A percentile compares a stretch with the other conserved stretches of the same genome.
These are phyloP conservation scores for Gaeumannomyces tritici DNA, from an alignment of 2,329 filamentous ascomycete species.

Conservation along the genomic window DNA sequence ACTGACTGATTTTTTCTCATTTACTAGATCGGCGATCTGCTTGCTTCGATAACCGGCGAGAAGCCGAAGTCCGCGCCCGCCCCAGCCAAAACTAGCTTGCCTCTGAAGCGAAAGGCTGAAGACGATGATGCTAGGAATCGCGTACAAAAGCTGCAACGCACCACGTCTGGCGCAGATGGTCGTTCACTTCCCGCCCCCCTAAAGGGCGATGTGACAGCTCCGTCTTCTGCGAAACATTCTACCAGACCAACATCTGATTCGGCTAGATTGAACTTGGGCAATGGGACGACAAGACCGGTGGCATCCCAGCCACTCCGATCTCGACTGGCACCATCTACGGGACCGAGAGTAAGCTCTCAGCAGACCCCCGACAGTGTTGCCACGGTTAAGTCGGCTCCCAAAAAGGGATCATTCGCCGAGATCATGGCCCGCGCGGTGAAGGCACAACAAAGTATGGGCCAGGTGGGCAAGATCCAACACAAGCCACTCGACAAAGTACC, in stretches of 20 bases:
- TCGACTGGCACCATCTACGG: neutral
- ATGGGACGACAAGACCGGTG: neutral
- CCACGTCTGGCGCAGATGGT: conserved; percentile 13
- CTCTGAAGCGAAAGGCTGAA: conserved; percentile 49
- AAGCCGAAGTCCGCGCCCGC: conserved; percentile 29
- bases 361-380: conserved; percentile 8
- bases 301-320: neutral
- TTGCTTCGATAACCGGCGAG: conserved; percentile 52
- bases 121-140: conserved; percentile 30
- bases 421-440: conserved; percentile 64
- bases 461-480: conserved; percentile 64
- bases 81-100: conserved; percentile 15
- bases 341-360: neutral
- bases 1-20: neutral
- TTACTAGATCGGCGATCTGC: conserved; percentile 42
- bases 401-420: conserved; percentile 66
- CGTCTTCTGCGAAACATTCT: neutral
- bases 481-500: conserved; percentile 59
- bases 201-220: neutral
- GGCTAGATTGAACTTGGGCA: neutral
- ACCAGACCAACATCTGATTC: neutral
- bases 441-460: conserved; percentile 50
- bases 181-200: neutral
- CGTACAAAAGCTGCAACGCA: conserved; percentile 32
- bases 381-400: conserved; percentile 39